These are phyloP conservation scores for Cladosporium sp. DNA, from an alignment of 2,329 filamentous ascomycete species.

Conservation along the genomic window DNA sequence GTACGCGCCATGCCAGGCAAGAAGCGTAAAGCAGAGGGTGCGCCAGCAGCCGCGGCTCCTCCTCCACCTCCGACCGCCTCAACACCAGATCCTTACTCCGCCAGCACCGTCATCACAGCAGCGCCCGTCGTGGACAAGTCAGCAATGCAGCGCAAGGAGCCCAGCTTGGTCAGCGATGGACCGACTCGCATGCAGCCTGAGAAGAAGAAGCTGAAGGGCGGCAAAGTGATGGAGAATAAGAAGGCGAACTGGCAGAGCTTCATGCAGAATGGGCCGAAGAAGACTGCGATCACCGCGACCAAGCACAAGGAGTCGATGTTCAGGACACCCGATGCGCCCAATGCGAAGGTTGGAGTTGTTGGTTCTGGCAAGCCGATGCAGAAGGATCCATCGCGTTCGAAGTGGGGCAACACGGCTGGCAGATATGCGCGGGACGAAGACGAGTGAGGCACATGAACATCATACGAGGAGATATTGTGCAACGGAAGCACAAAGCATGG, in stretches of 20 bases:
- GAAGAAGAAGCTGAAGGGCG: slow-evolving; percentile 80
- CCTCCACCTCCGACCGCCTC: slow-evolving; percentile 36
- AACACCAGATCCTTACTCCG: slow-evolving; percentile 31
- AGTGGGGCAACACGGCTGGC: slow-evolving; percentile 24
- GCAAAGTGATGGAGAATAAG: slow-evolving; percentile 82
- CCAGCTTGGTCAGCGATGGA: slow-evolving; percentile 59
- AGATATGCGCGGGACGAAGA: slow-evolving; percentile 15
- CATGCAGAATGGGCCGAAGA: slow-evolving; percentile 59
- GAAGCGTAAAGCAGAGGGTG: slow-evolving; percentile 73
- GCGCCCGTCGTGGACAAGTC: slow-evolving; percentile 64
- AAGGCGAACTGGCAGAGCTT: slow-evolving; percentile 97
- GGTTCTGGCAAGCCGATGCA: slow-evolving; percentile 95
- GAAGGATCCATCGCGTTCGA: slow-evolving; percentile 58
- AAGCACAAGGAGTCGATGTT: slow-evolving; percentile 30
- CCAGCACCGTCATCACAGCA: slow-evolving; percentile 59
- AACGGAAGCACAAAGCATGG: neutral
- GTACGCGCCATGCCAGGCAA: slow-evolving; percentile 66
- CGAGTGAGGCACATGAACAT: slow-evolving; percentile 19
- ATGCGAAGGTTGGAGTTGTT: slow-evolving; percentile 91
- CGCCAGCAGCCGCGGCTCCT: slow-evolving; percentile 45
- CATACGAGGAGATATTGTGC: neutral
- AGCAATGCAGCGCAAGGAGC: slow-evolving; percentile 58
- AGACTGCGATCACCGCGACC: slow-evolving; percentile 19
- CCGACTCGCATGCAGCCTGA: slow-evolving; percentile 42
- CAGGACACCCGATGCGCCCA: slow-evolving; percentile 72